These are phyloP conservation scores for Globisporangium mamillatum DNA, from an alignment of 352 stramenopile genomes.

Conservation along the genomic window DNA sequence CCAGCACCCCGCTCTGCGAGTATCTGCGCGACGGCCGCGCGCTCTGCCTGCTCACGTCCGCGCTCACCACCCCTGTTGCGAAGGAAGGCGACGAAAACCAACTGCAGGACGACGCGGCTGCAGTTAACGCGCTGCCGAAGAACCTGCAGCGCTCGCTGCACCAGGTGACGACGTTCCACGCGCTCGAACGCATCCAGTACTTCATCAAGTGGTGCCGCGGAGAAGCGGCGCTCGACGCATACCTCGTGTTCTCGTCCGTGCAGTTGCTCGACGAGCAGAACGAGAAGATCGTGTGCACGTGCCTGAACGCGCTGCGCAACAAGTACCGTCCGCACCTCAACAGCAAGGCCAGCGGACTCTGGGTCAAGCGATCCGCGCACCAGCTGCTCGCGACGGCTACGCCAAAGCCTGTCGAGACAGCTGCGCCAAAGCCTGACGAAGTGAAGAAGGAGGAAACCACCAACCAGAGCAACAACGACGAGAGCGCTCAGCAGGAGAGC, in stretches of 20 bases:
- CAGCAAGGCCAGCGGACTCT: slow-evolving; percentile 8
- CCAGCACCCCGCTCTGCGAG: slow-evolving; percentile 47
- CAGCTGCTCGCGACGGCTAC: background rate
- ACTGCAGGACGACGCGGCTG: slow-evolving; percentile 16
- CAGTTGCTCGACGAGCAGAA: slow-evolving; percentile 81
- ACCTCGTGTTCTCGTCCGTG: slow-evolving; percentile 74
- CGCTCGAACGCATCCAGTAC: slow-evolving; percentile 80
- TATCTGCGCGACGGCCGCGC: slow-evolving; percentile 77
- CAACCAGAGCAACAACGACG: slow-evolving; percentile 12
- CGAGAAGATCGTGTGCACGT: slow-evolving; percentile 53
- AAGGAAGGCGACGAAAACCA: slow-evolving; percentile 15
- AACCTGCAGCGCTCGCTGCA: slow-evolving; percentile 67
- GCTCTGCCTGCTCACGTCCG: slow-evolving; percentile 63
- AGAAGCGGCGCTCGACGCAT: slow-evolving; percentile 52
- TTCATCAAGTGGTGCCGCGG: slow-evolving; percentile 82
- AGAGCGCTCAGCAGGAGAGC: background rate
- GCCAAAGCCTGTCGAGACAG: background rate
- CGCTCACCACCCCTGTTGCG: slow-evolving; percentile 26
- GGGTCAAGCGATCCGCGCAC: slow-evolving; percentile 8
- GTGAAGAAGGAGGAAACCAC: slow-evolving; percentile 2
- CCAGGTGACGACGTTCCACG: slow-evolving; percentile 75
- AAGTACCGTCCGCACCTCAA: slow-evolving; percentile 43
- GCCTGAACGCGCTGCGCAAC: slow-evolving; percentile 52
- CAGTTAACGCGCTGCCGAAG: slow-evolving; percentile 42
- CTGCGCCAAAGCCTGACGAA: background rate